These are phyloP conservation scores for Phaffomyces opuntiae DNA, from an alignment of 805 yeast species.

Conservation along the genomic window DNA sequence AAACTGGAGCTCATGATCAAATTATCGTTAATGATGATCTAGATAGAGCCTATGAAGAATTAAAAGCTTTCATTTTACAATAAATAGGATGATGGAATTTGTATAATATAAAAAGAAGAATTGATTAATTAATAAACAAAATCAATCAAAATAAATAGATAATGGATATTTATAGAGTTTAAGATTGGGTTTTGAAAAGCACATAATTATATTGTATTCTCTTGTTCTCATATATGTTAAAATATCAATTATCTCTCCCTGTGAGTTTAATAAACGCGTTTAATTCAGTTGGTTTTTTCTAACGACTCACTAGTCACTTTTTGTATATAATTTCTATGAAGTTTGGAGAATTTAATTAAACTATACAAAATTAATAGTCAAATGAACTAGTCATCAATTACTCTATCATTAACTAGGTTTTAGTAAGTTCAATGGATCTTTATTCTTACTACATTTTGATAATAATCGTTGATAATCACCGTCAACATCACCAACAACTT, in stretches of 20 bases:
- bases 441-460: constrained; percentile 9
- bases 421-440: constrained; percentile 17
- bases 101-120: not conserved
- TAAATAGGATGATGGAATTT: constrained; percentile 2
- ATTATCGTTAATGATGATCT: constrained; percentile 87
- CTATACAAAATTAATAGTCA: too few species aligned
- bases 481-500: constrained; percentile 1
- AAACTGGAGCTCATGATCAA: constrained; percentile 88
- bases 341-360: too few species aligned
- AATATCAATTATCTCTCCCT: too few species aligned
- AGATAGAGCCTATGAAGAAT: constrained; percentile 78
- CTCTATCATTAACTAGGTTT: not conserved
- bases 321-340: too few species aligned
- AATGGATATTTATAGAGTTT: too few species aligned
- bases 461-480: constrained; percentile 3
- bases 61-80: constrained; percentile 68
- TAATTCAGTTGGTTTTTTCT: too few species aligned
- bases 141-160: not conserved
- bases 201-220: too few species aligned
- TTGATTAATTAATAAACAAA: not conserved
- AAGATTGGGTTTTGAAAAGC: too few species aligned
- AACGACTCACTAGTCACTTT: too few species aligned
- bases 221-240: too few species aligned
- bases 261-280: too few species aligned
- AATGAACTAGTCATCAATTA: not conserved